Conservation (phyloP, 2,329 filamentous ascomycete genomes). For the Sporothrix phasma region DNA sequence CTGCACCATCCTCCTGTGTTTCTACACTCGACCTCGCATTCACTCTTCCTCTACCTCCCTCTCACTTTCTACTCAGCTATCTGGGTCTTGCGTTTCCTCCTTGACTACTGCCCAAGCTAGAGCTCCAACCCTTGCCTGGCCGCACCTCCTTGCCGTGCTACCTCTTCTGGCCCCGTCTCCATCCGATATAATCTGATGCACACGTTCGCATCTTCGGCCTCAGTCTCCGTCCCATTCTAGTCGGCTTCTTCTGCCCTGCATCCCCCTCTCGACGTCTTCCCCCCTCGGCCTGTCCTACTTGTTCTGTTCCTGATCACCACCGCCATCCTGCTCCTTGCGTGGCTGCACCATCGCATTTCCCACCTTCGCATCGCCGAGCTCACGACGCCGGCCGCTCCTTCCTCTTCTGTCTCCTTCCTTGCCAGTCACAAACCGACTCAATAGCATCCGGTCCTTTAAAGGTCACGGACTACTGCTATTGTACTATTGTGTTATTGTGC, state of each 20-base stretch:
- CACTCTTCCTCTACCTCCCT: neutral
- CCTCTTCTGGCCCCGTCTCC: neutral
- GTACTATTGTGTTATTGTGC: neutral
- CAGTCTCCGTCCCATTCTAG: neutral
- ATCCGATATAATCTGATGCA: conserved; percentile 6
- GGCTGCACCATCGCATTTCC: neutral
- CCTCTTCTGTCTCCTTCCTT: conserved; percentile 11
- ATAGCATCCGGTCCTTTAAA: conserved; percentile 10
- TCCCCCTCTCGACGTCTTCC: neutral
- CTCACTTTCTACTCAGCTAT: neutral
- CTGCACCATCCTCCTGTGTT: neutral
- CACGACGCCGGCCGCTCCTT: conserved; percentile 9
- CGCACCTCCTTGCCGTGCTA: neutral
- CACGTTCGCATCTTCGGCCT: conserved; percentile 2
- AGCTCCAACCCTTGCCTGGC: neutral
- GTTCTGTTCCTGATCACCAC: conserved; percentile 17
- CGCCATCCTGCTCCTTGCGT: conserved; percentile 17
- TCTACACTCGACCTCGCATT: neutral
- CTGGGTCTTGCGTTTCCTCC: neutral
- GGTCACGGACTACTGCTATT: conserved; percentile 2
- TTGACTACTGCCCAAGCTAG: neutral
- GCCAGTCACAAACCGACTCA: neutral
- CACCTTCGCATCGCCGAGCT: neutral
- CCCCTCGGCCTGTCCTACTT: conserved; percentile 4
- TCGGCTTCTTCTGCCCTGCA: neutral